phyloP scores from a whole-genome alignment of 139 green algal genomes.

The Chlamydomonas schloesseri region DNA sequence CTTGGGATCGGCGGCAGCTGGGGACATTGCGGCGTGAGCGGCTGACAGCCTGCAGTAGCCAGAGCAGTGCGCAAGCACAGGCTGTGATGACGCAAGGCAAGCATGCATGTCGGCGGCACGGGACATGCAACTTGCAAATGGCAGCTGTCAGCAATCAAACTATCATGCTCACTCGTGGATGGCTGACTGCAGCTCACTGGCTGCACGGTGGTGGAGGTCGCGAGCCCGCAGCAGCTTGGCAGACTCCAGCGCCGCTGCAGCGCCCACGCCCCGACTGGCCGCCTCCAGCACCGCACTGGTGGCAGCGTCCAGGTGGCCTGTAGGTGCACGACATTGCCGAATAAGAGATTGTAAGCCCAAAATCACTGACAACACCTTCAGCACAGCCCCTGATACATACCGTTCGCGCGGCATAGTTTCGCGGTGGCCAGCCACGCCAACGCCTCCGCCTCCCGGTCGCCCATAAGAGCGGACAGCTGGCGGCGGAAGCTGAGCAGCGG shows the following conservation, averaged over 20 bases:
- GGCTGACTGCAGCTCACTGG: slow-evolving; percentile 71
- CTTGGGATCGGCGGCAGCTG: slow-evolving; percentile 11
- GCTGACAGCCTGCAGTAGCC: too few species aligned
- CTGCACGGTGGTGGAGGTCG: slow-evolving; percentile 73
- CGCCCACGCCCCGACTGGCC: slow-evolving; percentile 53
- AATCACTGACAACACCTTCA: too few species aligned
- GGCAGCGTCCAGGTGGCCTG: slow-evolving; percentile 89
- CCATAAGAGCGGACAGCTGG: slow-evolving; percentile 75
- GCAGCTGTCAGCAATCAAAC: too few species aligned
- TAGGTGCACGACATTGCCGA: not conserved
- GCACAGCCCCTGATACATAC: slow-evolving; percentile 26
- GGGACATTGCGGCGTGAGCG: too few species aligned
- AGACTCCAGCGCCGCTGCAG: slow-evolving; percentile 74
- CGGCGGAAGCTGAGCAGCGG: slow-evolving; percentile 88
- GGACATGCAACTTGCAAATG: too few species aligned
- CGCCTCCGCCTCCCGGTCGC: slow-evolving; percentile 68
- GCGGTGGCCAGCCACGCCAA: slow-evolving; percentile 86
- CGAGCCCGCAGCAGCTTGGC: slow-evolving; percentile 90
- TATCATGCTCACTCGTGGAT: not conserved
- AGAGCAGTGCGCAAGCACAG: too few species aligned
- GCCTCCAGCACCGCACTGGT: slow-evolving; percentile 88
- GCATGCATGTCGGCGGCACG: too few species aligned
- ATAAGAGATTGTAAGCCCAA: too few species aligned
- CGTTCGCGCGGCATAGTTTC: slow-evolving; percentile 82
- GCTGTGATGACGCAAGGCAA: too few species aligned